Evolutionary conservation across 176 grass and related monocot genomes (phyloP), one percentile per base, ranked within the genome.

Genomic region (barley (Hordeum vulgare)): DNA sequence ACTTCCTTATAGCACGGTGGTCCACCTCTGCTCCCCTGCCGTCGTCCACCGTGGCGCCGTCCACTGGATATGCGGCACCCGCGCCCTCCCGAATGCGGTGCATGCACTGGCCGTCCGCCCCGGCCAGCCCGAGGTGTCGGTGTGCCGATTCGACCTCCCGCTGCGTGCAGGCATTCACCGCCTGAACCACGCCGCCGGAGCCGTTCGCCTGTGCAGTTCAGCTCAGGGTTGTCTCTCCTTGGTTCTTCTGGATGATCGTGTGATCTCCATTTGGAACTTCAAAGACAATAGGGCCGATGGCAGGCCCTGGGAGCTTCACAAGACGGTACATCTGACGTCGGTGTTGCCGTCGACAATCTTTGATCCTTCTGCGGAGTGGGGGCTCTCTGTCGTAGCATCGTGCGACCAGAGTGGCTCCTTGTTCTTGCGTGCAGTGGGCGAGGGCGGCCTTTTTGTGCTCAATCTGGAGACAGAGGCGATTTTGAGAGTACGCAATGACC

Each of bases 31-130:
- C 82, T 84, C 60, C 44, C 82, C 61, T 28, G 72, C 61, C 4
- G 71, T 66, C 60, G 60, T 84, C 21, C 82, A 84, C 61, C 44
- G 4, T 25, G 31, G 61, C 10, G 72, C 82, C 44, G 60, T 76
- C n/a, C 42, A 76, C 60, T 84, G 72, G 72, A 21, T 84, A 66
- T 84, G 72, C 44, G 81, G 81, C 59, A 84, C 81, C 9, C 71
- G 8, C 9, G 59, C 71, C 71, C 47, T 84, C 58, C 71, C 81
- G 1, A 63, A 84, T 11, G 82, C 61, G 31, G 31, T 84, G n/a
- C 81, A 66, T 29, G 31, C 60, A 1, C 71, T 76, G 29, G 59
- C 14, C 0, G 60, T 76, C 6, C 60, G n/a, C 72, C n/a, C 63
- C 23, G 4, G 29, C 25, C n/a, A 75, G 71, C 3, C 10, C 14